Percentiles rank a stretch among this genome's conserved stretches.
phyloP scores from a whole-genome alignment of 2,329 filamentous ascomycete genomes.

The Colletotrichum noveboracense region DNA sequence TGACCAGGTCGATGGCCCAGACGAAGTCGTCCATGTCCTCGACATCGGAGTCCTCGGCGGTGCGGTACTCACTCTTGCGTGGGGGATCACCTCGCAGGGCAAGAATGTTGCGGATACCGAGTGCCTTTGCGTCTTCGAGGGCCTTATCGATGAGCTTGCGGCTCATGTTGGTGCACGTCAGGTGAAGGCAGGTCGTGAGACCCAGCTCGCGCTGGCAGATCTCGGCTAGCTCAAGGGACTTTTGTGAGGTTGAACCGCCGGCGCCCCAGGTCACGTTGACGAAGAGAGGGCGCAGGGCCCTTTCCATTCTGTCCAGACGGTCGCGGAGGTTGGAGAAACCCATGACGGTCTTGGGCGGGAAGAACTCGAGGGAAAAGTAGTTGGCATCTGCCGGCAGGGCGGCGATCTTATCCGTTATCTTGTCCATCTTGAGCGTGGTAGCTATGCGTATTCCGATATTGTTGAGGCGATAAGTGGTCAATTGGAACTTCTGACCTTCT shows the following conservation, averaged over 20 bases:
- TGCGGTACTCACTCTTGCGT: constrained; percentile 83
- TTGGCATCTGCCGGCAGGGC: constrained; percentile 80
- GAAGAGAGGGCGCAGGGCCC: constrained; percentile 88
- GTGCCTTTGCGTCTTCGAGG: constrained; percentile 84
- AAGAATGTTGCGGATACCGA: constrained; percentile 93
- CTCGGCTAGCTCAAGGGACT: constrained; percentile 93
- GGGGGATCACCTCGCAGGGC: constrained; percentile 92
- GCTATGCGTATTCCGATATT: not conserved
- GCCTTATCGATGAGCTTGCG: constrained; percentile 84
- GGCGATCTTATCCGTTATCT: constrained; percentile 94
- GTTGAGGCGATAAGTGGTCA: not conserved
- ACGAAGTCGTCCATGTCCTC: constrained; percentile 79
- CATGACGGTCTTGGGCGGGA: constrained; percentile 96
- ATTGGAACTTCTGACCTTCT: not conserved
- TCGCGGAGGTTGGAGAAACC: constrained; percentile 93
- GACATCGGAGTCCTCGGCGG: constrained; percentile 62
- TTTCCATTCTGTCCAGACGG: constrained; percentile 93
- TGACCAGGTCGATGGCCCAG: constrained; percentile 88
- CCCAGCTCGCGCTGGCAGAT: constrained; percentile 91
- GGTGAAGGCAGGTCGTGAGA: constrained; percentile 91
- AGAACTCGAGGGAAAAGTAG: constrained; percentile 99
- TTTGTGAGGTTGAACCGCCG: constrained; percentile 87
- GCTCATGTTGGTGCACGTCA: constrained; percentile 99
- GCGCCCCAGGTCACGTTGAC: constrained; percentile 99
- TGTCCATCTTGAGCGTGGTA: constrained; percentile 64